Conservation (phyloP, 257 asterid genomes). For the Petrea volubilis region DNA sequence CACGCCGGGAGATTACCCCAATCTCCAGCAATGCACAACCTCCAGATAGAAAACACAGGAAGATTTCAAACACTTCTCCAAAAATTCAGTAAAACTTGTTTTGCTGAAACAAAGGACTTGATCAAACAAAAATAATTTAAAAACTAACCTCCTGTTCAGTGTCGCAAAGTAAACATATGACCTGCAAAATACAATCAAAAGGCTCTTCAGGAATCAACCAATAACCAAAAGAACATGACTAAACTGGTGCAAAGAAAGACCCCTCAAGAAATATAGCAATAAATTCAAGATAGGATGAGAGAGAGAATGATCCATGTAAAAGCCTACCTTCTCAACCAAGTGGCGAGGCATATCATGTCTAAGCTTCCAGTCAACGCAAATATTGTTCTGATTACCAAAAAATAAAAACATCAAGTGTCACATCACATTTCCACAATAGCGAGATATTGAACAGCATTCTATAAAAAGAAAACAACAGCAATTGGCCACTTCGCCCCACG, state of each 20-base stretch:
- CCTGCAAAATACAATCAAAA: conserved; percentile 40
- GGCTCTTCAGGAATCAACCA: background rate
- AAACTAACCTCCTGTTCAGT: conserved; percentile 86
- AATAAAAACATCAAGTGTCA: conserved; percentile 2
- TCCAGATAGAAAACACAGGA: background rate
- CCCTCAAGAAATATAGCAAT: background rate
- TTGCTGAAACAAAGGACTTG: background rate
- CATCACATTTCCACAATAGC: background rate
- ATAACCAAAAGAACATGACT: background rate
- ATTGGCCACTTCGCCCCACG: background rate
- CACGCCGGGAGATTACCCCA: background rate
- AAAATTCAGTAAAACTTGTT: background rate
- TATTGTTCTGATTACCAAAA: conserved; percentile 54
- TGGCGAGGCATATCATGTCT: conserved; percentile 90
- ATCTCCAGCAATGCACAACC: background rate
- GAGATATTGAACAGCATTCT: background rate
- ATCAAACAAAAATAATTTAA: background rate
- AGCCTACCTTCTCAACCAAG: conserved; percentile 57
- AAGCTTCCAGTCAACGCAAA: conserved; percentile 51
- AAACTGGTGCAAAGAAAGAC: background rate
- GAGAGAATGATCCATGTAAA: background rate
- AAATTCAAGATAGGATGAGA: background rate
- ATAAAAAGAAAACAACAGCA: background rate
- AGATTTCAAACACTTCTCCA: background rate
- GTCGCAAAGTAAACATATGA: conserved; percentile 79